These are phyloP conservation scores for Ampelocalamus luodianensis DNA, from an alignment of 176 grass and related monocot genomes.

Conservation along the genomic window DNA sequence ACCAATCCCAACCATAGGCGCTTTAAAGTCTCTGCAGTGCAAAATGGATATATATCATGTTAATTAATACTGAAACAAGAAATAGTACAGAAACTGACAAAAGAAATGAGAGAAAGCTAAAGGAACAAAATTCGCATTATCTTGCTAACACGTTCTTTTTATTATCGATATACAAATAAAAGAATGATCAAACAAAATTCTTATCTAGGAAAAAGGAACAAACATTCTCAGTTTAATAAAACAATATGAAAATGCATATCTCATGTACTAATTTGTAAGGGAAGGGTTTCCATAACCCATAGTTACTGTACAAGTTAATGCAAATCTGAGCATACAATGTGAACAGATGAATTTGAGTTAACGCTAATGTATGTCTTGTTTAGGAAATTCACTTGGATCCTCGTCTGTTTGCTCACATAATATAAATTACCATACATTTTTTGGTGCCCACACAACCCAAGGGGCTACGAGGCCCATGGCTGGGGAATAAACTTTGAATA, in stretches of 20 bases:
- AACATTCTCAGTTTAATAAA: neutral
- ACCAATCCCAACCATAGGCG: constrained; percentile 45
- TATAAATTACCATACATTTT: neutral
- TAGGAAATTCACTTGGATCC: neutral
- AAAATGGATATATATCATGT: constrained; percentile 20
- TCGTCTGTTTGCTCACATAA: neutral
- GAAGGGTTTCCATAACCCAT: neutral
- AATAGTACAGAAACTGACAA: neutral
- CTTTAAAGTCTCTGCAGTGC: constrained; percentile 43
- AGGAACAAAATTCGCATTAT: neutral
- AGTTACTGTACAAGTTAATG: neutral
- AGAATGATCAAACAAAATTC: neutral
- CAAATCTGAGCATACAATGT: constrained; percentile 1
- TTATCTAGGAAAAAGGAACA: neutral
- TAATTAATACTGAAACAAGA: constrained; percentile 14
- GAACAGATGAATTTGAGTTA: neutral
- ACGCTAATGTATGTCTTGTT: too few species aligned
- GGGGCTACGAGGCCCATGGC: neutral
- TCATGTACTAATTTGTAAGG: neutral
- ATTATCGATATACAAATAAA: constrained; percentile 1
- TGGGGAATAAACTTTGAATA: neutral
- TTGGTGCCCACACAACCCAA: neutral
- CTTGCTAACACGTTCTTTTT: neutral
- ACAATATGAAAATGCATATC: neutral
- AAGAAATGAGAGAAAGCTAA: constrained; percentile 26